Base-by-base conservation (phyloP, 192 early-diverging fungal genomes). In the Linnemannia elongata region DNA sequence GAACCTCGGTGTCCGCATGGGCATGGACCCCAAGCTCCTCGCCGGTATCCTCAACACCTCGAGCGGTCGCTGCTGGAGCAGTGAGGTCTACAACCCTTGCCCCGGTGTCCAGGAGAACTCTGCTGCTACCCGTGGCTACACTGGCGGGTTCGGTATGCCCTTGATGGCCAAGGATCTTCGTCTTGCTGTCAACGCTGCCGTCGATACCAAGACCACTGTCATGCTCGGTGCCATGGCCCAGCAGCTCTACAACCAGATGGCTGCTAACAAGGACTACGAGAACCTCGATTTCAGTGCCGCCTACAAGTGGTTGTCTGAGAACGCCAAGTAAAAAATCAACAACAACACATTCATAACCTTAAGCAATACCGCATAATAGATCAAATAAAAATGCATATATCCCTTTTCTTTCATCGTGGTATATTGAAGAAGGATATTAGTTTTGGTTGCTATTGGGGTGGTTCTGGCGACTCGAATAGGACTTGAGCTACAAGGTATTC, bases 131-230 rank as follows among this genome's bases (percentile, higher is more conserved):
- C 91, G 93, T 22, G 94, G 91, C 44, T 99, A 98, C 86, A 89
- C 92, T 45, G 97, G 97, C 78, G 98, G 98, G 47, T 99, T 99
- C 88, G 96, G 95, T 41, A 93, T 95, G 41, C 89, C 89, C 24
- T 87, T 99, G 79, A 98, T 98, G 96, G 94, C 95, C 41, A 99
- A 99, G 92, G 98, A 99, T 88, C 80, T 98, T 88, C 93, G 96
- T 4, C 88, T 99, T 66, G 98, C 97, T 5, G 90, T 97, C 22
- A 93, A 94, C 55, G 96, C 98, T 24, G 97, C 98, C 54, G 92
- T 93, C 38, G 94, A 96, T 24, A 76, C 83, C 12, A 92, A 94
- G 72, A 92, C 91, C 7, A 94, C 95, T 10, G 91, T 97, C 4
- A 44, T 95, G 72, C 89, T 98, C 18, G 96, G 96, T n/a, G 91